phyloP scores from a whole-genome alignment of 75 land plant species.

The Pinus taeda region DNA sequence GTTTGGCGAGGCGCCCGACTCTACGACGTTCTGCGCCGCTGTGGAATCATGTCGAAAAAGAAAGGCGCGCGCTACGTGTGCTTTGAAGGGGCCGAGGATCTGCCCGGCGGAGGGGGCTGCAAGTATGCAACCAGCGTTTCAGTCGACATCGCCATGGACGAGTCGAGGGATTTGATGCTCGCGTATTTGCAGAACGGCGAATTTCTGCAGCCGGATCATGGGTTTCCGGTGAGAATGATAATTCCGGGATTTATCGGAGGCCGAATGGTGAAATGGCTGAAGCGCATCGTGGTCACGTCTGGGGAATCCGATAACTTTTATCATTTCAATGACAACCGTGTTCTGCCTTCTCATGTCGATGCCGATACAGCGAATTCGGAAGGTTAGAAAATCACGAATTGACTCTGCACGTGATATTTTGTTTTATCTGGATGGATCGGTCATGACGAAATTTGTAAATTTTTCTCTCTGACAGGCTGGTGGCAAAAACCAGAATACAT shows the following conservation, averaged over 20 bases:
- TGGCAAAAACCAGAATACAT: conserved; percentile 93
- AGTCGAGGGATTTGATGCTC: conserved; percentile 58
- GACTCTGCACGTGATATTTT: neutral
- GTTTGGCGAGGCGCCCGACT: conserved; percentile 87
- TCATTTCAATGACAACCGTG: conserved; percentile 83
- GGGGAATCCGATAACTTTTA: conserved; percentile 66
- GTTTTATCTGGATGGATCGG: conserved; percentile 51
- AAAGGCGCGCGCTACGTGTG: conserved; percentile 74
- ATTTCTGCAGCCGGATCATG: conserved; percentile 78
- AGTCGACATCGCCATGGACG: conserved; percentile 73
- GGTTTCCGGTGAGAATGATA: conserved; percentile 83
- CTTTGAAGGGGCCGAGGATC: conserved; percentile 92
- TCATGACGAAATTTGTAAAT: too few species aligned
- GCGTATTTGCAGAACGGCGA: conserved; percentile 95
- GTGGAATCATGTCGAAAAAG: conserved; percentile 51
- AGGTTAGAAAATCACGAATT: conserved; percentile 30
- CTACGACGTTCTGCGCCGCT: conserved; percentile 57
- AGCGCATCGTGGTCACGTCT: conserved; percentile 58
- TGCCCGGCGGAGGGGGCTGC: conserved; percentile 66
- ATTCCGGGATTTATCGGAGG: conserved; percentile 97
- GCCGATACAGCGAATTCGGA: conserved; percentile 80
- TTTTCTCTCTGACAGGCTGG: too few species aligned
- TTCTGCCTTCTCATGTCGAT: conserved; percentile 91
- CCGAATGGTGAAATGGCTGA: conserved; percentile 95
- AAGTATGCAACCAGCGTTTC: conserved; percentile 82